Percentiles rank a stretch among this genome's conserved stretches.
phyloP scores from a whole-genome alignment of 108 stramenopile species.

The Nannochloropsis salina region DNA sequence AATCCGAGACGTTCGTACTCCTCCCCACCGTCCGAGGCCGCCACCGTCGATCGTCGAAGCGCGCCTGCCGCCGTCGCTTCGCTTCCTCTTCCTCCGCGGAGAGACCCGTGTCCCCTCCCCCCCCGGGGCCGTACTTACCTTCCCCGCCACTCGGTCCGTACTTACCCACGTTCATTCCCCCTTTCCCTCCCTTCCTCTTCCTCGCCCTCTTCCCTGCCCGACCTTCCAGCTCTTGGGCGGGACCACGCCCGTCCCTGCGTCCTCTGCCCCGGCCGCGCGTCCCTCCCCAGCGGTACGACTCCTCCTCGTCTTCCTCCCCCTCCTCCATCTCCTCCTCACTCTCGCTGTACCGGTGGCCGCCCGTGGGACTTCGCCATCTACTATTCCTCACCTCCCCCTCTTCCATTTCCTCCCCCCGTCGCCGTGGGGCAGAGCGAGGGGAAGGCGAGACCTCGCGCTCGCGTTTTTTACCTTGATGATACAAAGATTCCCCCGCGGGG shows the following conservation, averaged over 20 bases:
- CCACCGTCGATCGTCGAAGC: slow-evolving; percentile 26
- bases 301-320: neutral
- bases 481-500: neutral
- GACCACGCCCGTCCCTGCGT: neutral
- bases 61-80: slow-evolving; percentile 22
- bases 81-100: slow-evolving; percentile 21
- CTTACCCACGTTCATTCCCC: neutral
- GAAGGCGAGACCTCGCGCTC: neutral
- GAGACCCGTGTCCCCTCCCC: neutral
- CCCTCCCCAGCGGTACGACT: neutral
- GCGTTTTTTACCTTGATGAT: neutral
- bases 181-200: neutral
- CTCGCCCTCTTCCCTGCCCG: neutral
- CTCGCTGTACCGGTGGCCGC: neutral
- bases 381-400: neutral
- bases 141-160: neutral
- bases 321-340: neutral
- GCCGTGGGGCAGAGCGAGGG: neutral
- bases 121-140: slow-evolving; percentile 1
- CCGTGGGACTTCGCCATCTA: neutral
- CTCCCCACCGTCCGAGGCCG: slow-evolving; percentile 30
- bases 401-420: neutral
- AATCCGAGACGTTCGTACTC: neutral
- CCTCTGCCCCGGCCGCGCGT: neutral
- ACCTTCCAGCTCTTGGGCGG: neutral